Evolutionary conservation across 176 grass and related monocot species (phyloP).

Genomic region (Phragmites australis): DNA sequence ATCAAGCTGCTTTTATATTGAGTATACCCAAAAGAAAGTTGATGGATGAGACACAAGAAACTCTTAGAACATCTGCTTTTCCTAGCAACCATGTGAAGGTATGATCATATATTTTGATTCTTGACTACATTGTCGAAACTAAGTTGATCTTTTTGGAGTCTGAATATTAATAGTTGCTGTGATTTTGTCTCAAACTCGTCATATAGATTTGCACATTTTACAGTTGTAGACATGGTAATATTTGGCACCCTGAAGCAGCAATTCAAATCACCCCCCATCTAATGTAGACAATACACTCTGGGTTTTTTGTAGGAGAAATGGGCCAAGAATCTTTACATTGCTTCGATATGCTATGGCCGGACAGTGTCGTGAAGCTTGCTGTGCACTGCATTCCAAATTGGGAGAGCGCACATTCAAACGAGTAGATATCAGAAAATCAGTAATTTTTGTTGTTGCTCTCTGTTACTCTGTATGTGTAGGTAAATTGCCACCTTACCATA

Average conservation of each 20-base stretch:
- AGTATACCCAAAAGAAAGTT: conserved; percentile 93
- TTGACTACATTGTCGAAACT: not conserved
- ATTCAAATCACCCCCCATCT: not conserved
- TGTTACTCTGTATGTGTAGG: conserved; percentile 52
- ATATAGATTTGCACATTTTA: not conserved
- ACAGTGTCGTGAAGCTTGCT: conserved; percentile 67
- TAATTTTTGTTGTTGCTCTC: conserved; percentile 46
- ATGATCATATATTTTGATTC: conserved; percentile 28
- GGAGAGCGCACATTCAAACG: conserved; percentile 36
- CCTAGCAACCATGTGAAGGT: conserved; percentile 99
- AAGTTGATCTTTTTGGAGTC: not conserved
- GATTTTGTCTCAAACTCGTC: not conserved
- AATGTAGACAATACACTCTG: not conserved
- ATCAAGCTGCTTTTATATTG: conserved; percentile 97
- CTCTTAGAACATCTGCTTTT: conserved; percentile 90
- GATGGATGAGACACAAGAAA: conserved; percentile 94
- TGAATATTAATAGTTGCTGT: not conserved
- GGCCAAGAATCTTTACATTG: conserved; percentile 97
- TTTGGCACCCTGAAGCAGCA: not conserved
- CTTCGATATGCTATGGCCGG: conserved; percentile 84
- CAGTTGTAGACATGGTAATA: not conserved
- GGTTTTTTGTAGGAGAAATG: conserved; percentile 81
- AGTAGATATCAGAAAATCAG: conserved; percentile 32
- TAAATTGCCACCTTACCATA: conserved; percentile 45
- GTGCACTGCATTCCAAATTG: conserved; percentile 30